phyloP scores from a whole-genome alignment of 495 filamentous ascomycete genomes.

The Neurospora cerealis region DNA sequence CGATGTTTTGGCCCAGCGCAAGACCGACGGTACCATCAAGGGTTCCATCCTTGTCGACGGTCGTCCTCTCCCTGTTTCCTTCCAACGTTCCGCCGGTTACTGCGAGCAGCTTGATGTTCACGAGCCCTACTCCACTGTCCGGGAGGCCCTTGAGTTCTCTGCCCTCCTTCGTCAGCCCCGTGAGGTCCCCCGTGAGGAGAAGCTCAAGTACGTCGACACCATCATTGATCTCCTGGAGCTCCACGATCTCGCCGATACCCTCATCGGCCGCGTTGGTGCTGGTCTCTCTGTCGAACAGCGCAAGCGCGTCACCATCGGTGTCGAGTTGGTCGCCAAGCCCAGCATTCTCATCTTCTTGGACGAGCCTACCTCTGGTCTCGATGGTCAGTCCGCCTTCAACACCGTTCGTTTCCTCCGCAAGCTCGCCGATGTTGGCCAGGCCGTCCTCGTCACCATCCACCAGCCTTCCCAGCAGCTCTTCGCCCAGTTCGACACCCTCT shows the following conservation, averaged over 20 bases:
- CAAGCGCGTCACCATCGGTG: conserved; percentile 73
- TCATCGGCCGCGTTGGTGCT: conserved; percentile 69
- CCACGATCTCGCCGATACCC: conserved; percentile 67
- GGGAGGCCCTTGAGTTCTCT: conserved; percentile 69
- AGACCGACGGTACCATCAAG: conserved; percentile 56
- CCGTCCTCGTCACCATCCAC: conserved; percentile 65
- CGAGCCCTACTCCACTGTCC: conserved; percentile 66
- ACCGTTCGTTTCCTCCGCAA: conserved; percentile 81
- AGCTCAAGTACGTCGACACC: conserved; percentile 74
- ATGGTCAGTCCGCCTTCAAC: conserved; percentile 71
- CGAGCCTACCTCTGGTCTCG: conserved; percentile 77
- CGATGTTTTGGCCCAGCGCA: conserved; percentile 63
- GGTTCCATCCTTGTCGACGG: conserved; percentile 76
- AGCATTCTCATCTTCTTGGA: conserved; percentile 67
- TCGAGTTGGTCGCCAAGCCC: conserved; percentile 87
- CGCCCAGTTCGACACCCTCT: conserved; percentile 60
- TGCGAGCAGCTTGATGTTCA: conserved; percentile 83
- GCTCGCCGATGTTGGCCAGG: conserved; percentile 62
- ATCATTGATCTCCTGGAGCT: conserved; percentile 79
- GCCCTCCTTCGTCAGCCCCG: conserved; percentile 71
- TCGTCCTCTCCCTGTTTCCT: conserved; percentile 54
- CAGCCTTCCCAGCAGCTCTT: conserved; percentile 67
- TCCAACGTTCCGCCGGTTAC: conserved; percentile 77
- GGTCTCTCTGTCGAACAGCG: conserved; percentile 37
- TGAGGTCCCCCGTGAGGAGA: conserved; percentile 52